phyloP scores from a whole-genome alignment of 2,329 filamentous ascomycete genomes.

The Mollisia scopiformis region DNA sequence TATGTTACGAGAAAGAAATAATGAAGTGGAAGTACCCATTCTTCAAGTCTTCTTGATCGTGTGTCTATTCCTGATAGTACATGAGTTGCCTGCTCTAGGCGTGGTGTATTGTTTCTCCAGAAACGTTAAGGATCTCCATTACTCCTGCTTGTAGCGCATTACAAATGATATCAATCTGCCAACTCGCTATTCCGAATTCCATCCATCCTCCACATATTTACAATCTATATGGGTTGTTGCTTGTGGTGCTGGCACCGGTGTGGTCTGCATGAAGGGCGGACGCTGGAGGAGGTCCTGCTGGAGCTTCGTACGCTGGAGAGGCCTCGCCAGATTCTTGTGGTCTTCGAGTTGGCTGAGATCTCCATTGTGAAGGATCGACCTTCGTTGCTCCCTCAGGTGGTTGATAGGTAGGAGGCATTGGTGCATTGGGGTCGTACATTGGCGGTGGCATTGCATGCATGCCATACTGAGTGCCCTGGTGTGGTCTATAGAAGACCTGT shows the following conservation, averaged over 20 bases:
- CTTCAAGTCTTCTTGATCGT: conserved; percentile 11
- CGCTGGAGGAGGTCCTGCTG: conserved; percentile 52
- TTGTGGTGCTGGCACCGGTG: conserved; percentile 34
- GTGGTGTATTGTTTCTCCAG: background rate
- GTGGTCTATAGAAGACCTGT: conserved; percentile 43
- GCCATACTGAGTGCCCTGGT: conserved; percentile 42
- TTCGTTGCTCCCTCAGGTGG: conserved; percentile 54
- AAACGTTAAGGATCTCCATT: conserved; percentile 25
- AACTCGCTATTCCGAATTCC: conserved; percentile 5
- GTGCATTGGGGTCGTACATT: conserved; percentile 57
- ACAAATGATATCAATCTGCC: conserved; percentile 22
- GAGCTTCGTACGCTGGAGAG: conserved; percentile 45
- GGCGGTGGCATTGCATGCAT: conserved; percentile 57
- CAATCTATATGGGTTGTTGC: conserved; percentile 39
- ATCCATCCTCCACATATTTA: conserved; percentile 16
- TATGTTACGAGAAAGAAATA: background rate
- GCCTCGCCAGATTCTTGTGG: conserved; percentile 32
- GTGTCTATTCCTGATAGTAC: conserved; percentile 41
- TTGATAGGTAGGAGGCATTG: conserved; percentile 58
- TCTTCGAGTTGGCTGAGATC: conserved; percentile 34
- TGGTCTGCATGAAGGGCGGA: conserved; percentile 33
- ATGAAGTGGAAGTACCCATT: conserved; percentile 10
- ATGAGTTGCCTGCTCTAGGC: conserved; percentile 12
- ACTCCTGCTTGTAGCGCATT: conserved; percentile 21
- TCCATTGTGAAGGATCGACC: conserved; percentile 54